A percentile compares a stretch with the other conserved stretches of the same genome.
phyloP scores from a whole-genome alignment of 1,284 basidiomycete genomes.

The Apiotrichum akiyoshidainum region DNA sequence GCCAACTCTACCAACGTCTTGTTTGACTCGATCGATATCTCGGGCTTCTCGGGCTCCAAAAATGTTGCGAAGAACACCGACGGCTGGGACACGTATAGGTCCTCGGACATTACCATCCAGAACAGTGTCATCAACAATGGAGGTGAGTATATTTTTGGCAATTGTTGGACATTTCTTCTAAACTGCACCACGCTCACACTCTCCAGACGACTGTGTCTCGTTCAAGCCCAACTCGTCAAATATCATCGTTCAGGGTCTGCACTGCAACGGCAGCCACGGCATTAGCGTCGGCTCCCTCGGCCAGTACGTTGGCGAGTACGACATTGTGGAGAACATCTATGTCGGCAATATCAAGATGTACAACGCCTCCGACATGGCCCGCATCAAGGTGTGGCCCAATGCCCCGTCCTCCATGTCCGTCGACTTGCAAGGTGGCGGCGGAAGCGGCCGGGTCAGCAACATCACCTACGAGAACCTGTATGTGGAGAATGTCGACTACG shows the following conservation, averaged over 20 bases:
- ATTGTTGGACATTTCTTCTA: no score
- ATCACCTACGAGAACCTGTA: constrained; percentile 55
- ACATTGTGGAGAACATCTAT: constrained; percentile 60
- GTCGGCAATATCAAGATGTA: constrained; percentile 54
- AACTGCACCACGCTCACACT: no score
- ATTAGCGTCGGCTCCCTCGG: constrained; percentile 64
- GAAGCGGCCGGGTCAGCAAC: constrained; percentile 57
- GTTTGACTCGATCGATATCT: constrained; percentile 57
- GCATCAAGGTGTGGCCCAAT: constrained; percentile 60
- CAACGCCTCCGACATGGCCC: constrained; percentile 61
- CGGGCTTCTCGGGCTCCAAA: constrained; percentile 32
- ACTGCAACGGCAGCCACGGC: constrained; percentile 63
- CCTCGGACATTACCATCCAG: constrained; percentile 55
- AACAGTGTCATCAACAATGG: constrained; percentile 38
- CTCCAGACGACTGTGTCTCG: constrained; percentile 61
- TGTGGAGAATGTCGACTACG: constrained; percentile 29
- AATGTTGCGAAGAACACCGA: constrained; percentile 60
- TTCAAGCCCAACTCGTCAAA: constrained; percentile 65
- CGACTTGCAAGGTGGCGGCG: constrained; percentile 56
- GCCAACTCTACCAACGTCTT: constrained; percentile 57
- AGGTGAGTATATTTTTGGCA: constrained; percentile 42
- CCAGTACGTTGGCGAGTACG: constrained; percentile 58
- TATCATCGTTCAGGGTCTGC: constrained; percentile 56
- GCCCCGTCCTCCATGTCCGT: constrained; percentile 33
- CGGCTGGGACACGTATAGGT: constrained; percentile 58